Evolutionary conservation across 2,329 filamentous ascomycete species (phyloP).

Genomic region (Amauroascus verrucosus): DNA sequence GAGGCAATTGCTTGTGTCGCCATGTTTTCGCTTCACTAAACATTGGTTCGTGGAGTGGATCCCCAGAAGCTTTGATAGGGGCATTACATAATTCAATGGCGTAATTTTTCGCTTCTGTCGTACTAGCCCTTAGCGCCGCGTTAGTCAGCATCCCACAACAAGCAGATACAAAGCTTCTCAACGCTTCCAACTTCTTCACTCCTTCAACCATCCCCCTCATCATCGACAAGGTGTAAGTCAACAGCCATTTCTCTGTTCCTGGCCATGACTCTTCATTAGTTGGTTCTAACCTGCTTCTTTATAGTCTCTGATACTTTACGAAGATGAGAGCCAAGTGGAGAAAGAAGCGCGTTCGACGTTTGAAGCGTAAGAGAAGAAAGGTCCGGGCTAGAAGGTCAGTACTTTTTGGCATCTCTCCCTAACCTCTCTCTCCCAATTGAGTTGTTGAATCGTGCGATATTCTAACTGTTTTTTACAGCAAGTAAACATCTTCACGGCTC

Average conservation of each 20-base stretch:
- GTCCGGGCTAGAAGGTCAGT: slow-evolving; percentile 93
- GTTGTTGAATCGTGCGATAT: too few species aligned
- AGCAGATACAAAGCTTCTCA: slow-evolving; percentile 24
- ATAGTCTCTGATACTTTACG: slow-evolving; percentile 30
- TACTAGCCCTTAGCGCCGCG: slow-evolving; percentile 28
- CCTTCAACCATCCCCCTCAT: slow-evolving; percentile 33
- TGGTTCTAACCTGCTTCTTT: slow-evolving; percentile 13
- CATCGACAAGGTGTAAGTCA: slow-evolving; percentile 36
- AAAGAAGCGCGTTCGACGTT: slow-evolving; percentile 98
- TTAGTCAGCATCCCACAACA: slow-evolving; percentile 33
- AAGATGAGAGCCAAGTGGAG: slow-evolving; percentile 96
- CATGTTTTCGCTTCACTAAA: too few species aligned
- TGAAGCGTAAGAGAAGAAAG: slow-evolving; percentile 99
- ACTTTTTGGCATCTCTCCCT: too few species aligned
- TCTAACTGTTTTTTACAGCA: slow-evolving; percentile 42
- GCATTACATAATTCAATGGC: not conserved
- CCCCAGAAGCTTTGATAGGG: too few species aligned
- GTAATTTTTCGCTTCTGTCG: slow-evolving; percentile 15
- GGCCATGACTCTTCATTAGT: not conserved
- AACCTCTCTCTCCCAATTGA: too few species aligned
- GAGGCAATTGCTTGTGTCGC: too few species aligned
- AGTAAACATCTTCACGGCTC: slow-evolving; percentile 54
- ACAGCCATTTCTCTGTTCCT: slow-evolving; percentile 4
- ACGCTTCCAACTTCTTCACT: slow-evolving; percentile 22
- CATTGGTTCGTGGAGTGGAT: too few species aligned